Evolutionary conservation across 2,329 filamentous ascomycete genomes (phyloP), one percentile per base, ranked within the genome.

Genomic region (Ceratocystis cacaofunesta): DNA sequence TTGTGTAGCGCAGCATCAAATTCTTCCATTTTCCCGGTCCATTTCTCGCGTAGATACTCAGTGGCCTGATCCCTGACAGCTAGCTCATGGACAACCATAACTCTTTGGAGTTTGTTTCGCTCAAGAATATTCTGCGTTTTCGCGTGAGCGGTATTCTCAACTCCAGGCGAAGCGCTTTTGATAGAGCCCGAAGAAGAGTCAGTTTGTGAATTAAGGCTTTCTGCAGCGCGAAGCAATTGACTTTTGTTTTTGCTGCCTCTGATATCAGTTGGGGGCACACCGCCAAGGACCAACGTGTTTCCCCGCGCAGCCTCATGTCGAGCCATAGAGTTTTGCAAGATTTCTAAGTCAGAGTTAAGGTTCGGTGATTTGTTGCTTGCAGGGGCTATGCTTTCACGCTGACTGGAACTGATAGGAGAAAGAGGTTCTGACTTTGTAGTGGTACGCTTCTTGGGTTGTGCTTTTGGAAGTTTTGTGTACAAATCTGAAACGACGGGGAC

Each of bases 71-170:
- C 80, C 66, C 77, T 74, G 5, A 81, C 78, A 41, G 84, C 84
- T 22, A 87, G 74, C 69, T 85, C 80, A 71, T 87, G 84, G 32
- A 87, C 82, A 22, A 87, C 75, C 28, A 80, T 76, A 65, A 73
- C 76, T 70, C 79, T 77, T 68, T 78, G 78, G 63, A 80, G 80
- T 71, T 83, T 83, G 50, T 79, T 78, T 69, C 79, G 76, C 70
- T 82, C 80, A 44, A 79, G 71, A 41, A 78, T 73, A 68, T 81
- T 78, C 68, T 83, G 78, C 8, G 76, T 76, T 1, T 80, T 78
- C 3, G 78, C 79, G 12, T 79, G 72, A 1, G 78, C 76, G n/a
- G 15, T 58, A 10, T 19, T 58, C 2, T 58, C 55, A 3, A 58
- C 22, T 8, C 28, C 28, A 0, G 83, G 83, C 2, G 84, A 86